Evolutionary conservation across 1,284 basidiomycete genomes (phyloP), one percentile per base, ranked within the genome.

Genomic region (Nidula niveotomentosa): DNA sequence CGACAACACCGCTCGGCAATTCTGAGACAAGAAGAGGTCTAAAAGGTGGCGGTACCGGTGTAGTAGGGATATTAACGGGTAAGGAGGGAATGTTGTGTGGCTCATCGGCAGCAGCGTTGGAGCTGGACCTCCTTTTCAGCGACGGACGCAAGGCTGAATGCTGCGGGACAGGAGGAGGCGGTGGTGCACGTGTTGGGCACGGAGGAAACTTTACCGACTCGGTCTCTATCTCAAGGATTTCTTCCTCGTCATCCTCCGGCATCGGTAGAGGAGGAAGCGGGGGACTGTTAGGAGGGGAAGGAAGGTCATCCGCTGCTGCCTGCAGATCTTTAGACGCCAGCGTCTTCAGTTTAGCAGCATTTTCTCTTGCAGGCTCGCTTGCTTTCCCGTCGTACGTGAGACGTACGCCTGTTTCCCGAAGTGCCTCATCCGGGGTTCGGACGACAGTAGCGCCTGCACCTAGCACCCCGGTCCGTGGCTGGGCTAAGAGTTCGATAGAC

Each of bases 361-460:
- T 33, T 54, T 72, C 65, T 44, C 61, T 56, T n/a, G 59, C 62
- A 39, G 49, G 51, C 41, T 63, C 58, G 46, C 23, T 52, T 45
- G 55, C 53, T 23, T 59, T 60, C 39, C 58, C 60, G 43, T 68
- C 65, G 48, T 58, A 67, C 10, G 65, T 70, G 33, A 75, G 67
- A 45, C 75, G 66, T 5, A 77, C 71, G 15, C 71, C 65, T 0
- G 76, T 75, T 48, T 76, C 76, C 43, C 74, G 64, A 30, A 91
- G 73, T 35, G 89, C 90, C 51, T 92, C 90, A 57, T 87, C 83
- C 2, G 90, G 88, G 0, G 90, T 91, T 56, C 85, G 76, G 36
- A 92, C 90, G 18, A 92, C 72, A 2, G 76, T 84, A 10, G 89
- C 89, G 37, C 89, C 88, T 8, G 79, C 66, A 13, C 88, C 89